A percentile compares a stretch with the other conserved stretches of the same genome.
These are phyloP conservation scores for Colletotrichum scovillei DNA, from an alignment of 2,329 filamentous ascomycete genomes.

Conservation along the genomic window DNA sequence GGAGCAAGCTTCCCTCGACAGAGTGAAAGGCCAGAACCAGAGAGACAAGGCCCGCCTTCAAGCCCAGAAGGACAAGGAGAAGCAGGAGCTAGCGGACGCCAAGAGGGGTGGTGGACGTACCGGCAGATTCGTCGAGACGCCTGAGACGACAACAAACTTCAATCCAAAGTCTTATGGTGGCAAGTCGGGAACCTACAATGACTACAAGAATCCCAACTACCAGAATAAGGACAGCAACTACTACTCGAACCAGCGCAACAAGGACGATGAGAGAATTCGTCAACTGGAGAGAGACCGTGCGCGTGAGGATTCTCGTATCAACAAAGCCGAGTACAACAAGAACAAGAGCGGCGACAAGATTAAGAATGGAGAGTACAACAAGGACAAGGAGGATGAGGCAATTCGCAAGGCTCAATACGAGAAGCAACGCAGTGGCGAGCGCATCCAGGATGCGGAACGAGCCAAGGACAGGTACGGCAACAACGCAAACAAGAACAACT, in stretches of 20 bases:
- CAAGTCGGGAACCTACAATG: no score
- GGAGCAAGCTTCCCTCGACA: not conserved
- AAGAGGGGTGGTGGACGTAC: not conserved
- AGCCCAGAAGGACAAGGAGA: not conserved
- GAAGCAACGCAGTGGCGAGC: not conserved
- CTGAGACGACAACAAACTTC: not conserved
- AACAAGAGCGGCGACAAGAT: not conserved
- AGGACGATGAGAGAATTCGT: not conserved
- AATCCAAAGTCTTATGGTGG: not conserved
- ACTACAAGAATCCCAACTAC: not conserved
- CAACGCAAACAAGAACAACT: not conserved
- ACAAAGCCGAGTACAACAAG: not conserved
- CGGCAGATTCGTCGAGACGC: not conserved
- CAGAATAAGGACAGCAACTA: not conserved
- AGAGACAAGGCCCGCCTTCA: not conserved
- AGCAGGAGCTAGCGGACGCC: not conserved
- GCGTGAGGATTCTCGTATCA: not conserved
- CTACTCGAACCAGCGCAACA: not conserved
- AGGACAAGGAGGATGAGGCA: not conserved
- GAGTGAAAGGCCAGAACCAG: not conserved
- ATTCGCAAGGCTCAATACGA: slow-evolving; percentile 7
- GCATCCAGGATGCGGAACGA: not conserved
- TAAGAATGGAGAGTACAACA: not conserved
- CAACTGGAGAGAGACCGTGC: not conserved
- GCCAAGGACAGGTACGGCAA: not conserved